Conservation (phyloP, 148 eudicot genomes). For the Rhododendron molle region DNA sequence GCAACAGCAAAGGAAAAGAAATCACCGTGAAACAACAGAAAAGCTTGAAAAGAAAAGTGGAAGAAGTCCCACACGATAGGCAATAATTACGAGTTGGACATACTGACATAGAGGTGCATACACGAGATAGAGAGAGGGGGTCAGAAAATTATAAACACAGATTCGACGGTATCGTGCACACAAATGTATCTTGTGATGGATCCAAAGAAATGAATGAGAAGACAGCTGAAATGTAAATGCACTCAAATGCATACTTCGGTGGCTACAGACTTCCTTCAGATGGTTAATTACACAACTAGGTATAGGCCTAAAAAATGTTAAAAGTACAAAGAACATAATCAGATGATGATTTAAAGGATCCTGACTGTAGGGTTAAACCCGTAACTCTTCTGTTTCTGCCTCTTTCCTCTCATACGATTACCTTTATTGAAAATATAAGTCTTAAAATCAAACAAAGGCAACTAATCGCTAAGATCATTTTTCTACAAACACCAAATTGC, state of each 20-base stretch:
- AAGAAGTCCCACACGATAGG: slow-evolving; percentile 3
- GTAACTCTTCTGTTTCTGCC: not conserved
- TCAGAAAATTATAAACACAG: not conserved
- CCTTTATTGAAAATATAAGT: not conserved
- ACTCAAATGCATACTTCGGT: not conserved
- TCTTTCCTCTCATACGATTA: not conserved
- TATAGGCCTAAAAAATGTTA: not conserved
- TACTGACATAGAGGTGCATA: not conserved
- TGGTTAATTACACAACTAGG: not conserved
- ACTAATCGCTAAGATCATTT: not conserved
- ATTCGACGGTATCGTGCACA: not conserved
- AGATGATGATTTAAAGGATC: not conserved
- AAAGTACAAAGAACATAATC: not conserved
- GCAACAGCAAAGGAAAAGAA: not conserved
- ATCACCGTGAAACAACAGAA: not conserved
- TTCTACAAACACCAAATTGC: not conserved
- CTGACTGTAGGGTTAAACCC: not conserved
- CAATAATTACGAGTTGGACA: not conserved
- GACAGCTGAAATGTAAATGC: not conserved
- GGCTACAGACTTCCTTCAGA: not conserved
- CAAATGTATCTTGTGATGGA: not conserved
- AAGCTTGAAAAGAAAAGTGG: not conserved
- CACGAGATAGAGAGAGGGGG: not conserved
- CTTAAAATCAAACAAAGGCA: not conserved
- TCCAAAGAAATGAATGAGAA: not conserved